Conservation (phyloP, 306 rosid genomes). For the Amphicarpaea edgeworthii region DNA sequence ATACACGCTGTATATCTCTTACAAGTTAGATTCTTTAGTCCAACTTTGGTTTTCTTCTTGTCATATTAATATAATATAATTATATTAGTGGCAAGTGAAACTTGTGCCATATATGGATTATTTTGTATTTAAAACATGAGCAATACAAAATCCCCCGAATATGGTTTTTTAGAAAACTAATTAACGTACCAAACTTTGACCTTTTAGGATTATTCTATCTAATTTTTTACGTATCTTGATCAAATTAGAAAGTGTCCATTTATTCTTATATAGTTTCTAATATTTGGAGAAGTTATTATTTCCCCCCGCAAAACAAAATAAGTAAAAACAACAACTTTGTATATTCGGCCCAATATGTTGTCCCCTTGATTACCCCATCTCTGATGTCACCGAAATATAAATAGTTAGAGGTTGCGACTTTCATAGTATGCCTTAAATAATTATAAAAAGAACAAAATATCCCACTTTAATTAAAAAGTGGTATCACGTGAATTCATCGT, state of each 20-base stretch:
- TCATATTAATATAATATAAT: slow-evolving; percentile 13
- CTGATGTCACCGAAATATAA: neutral
- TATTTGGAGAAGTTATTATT: neutral
- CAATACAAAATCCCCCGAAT: neutral
- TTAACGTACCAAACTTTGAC: neutral
- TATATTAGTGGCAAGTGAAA: slow-evolving; percentile 1
- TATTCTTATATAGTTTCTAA: slow-evolving; percentile 10
- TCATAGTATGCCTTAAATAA: neutral
- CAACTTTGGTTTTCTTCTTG: neutral
- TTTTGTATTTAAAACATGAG: slow-evolving; percentile 4
- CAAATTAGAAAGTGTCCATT: slow-evolving; percentile 15
- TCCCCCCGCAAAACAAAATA: neutral
- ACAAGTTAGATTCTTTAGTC: neutral
- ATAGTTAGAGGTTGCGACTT: neutral
- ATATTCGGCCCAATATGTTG: neutral
- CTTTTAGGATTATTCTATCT: neutral
- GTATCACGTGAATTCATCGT: neutral
- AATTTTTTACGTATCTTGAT: neutral
- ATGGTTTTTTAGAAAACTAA: neutral
- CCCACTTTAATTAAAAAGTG: slow-evolving; percentile 20
- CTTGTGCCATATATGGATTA: slow-evolving; percentile 31
- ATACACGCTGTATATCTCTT: neutral
- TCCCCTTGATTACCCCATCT: neutral
- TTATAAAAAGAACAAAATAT: neutral
- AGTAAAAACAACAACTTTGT: slow-evolving; percentile 7